These are phyloP conservation scores for Penicillium sumatraense DNA, from an alignment of 2,329 filamentous ascomycete genomes.

Conservation along the genomic window DNA sequence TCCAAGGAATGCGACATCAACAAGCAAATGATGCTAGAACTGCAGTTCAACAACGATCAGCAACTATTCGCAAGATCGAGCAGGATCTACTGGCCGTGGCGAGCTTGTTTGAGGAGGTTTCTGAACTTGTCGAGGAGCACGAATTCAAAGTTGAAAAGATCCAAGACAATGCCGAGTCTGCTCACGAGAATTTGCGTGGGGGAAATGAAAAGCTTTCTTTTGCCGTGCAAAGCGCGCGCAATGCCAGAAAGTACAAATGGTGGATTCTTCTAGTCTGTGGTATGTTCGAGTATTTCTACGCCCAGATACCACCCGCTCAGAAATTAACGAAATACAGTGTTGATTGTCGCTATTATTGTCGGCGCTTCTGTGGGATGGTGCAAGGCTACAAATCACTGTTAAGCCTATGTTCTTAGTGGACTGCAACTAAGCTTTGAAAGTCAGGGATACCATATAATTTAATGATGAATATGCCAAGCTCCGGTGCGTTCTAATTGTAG, in stretches of 20 bases:
- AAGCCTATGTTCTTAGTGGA: background rate
- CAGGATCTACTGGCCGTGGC: slow-evolving; percentile 10
- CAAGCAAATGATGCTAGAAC: slow-evolving; percentile 12
- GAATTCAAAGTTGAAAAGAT: slow-evolving; percentile 9
- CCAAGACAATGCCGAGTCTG: background rate
- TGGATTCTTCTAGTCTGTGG: slow-evolving; percentile 13
- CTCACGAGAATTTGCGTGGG: background rate
- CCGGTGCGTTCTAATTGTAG: too few relatives aligned
- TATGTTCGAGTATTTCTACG: slow-evolving; percentile 3
- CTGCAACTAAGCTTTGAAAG: background rate
- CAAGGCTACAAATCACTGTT: slow-evolving; percentile 9
- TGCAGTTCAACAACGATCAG: slow-evolving; percentile 16
- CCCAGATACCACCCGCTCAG: background rate
- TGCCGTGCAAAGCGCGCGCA: slow-evolving; percentile 11
- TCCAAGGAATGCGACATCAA: slow-evolving; percentile 12
- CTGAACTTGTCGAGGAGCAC: slow-evolving; percentile 12
- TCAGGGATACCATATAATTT: background rate
- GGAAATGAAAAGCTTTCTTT: slow-evolving; percentile 5
- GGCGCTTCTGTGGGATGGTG: slow-evolving; percentile 9
- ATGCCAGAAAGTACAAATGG: slow-evolving; percentile 19
- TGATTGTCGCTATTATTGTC: slow-evolving; percentile 15
- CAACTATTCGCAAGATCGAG: slow-evolving; percentile 18
- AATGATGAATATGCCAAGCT: background rate
- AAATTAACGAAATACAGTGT: slow-evolving; percentile 5
- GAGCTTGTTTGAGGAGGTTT: slow-evolving; percentile 15